Conservation (phyloP, 306 rosid species). For the Quercus dentata region DNA sequence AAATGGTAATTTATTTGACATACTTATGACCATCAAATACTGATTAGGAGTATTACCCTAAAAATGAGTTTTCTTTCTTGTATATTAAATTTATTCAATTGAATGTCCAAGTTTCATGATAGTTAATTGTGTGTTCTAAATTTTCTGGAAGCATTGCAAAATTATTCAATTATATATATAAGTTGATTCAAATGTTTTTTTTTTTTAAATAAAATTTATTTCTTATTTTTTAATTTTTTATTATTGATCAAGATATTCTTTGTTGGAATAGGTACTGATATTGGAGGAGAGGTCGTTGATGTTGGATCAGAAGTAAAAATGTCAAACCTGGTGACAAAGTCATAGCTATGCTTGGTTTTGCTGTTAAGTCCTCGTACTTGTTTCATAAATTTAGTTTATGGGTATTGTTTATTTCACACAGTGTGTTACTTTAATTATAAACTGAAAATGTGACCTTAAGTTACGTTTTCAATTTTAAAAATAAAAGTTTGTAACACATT, state of each 20-base stretch:
- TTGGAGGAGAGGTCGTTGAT: constrained; percentile 59
- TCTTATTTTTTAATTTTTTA: background rate
- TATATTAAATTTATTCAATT: background rate
- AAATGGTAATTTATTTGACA: no score
- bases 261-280: constrained; percentile 45
- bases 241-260: background rate
- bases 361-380: constrained; percentile 22
- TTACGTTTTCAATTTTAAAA: background rate
- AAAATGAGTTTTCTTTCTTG: no score
- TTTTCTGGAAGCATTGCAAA: background rate
- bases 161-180: no score
- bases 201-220: no score
- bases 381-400: background rate
- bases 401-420: no score
- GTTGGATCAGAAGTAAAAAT: constrained; percentile 50
- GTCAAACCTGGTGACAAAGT: constrained; percentile 70
- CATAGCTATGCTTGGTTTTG: constrained; percentile 34
- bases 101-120: background rate
- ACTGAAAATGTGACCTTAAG: no score
- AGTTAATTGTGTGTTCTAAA: background rate
- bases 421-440: no score
- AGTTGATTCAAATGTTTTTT: no score
- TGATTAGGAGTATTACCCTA: no score
- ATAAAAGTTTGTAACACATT: background rate
- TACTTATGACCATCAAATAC: no score